Percentiles rank a stretch among this genome's conserved stretches.
Conservation (phyloP, 345 rosid species). For the Syzygium oleosum region DNA sequence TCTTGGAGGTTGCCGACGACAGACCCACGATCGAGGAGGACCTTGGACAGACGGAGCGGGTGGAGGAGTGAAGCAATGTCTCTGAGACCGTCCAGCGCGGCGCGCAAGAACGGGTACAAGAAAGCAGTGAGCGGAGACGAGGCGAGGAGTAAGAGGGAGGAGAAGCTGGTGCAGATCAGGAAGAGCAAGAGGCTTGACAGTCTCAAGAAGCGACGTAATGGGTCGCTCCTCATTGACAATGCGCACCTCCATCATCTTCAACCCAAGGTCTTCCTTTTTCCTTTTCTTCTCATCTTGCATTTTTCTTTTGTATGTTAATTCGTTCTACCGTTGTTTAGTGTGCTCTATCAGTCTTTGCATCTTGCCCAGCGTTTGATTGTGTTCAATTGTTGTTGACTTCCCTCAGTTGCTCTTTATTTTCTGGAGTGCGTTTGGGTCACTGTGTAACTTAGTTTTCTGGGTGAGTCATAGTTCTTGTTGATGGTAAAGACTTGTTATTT, state of each 20-base stretch:
- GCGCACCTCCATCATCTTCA: not conserved
- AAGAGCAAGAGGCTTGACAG: conserved; percentile 38
- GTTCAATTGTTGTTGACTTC: not conserved
- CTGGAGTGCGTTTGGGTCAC: not conserved
- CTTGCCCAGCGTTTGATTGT: not conserved
- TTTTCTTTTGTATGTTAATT: not conserved
- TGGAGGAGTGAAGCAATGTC: conserved; percentile 16
- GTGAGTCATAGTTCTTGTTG: not conserved
- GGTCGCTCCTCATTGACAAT: not conserved
- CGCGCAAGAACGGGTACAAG: conserved; percentile 36
- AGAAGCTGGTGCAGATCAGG: conserved; percentile 45
- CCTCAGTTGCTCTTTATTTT: not conserved
- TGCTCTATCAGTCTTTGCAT: not conserved
- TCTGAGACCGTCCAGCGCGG: conserved; percentile 28
- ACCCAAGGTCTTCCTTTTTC: not conserved
- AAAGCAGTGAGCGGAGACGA: conserved; percentile 36
- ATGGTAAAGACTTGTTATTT: not conserved
- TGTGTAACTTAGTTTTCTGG: not conserved
- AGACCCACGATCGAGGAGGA: not conserved
- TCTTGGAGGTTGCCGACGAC: not conserved
- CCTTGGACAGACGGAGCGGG: not conserved
- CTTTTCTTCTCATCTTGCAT: not conserved
- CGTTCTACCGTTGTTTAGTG: not conserved
- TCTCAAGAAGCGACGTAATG: conserved; percentile 40
- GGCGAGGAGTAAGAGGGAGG: conserved; percentile 43